A percentile compares a stretch with the other conserved stretches of the same genome.
phyloP scores from a whole-genome alignment of 768 basidiomycete genomes.

The Phylloporus scabripes region DNA sequence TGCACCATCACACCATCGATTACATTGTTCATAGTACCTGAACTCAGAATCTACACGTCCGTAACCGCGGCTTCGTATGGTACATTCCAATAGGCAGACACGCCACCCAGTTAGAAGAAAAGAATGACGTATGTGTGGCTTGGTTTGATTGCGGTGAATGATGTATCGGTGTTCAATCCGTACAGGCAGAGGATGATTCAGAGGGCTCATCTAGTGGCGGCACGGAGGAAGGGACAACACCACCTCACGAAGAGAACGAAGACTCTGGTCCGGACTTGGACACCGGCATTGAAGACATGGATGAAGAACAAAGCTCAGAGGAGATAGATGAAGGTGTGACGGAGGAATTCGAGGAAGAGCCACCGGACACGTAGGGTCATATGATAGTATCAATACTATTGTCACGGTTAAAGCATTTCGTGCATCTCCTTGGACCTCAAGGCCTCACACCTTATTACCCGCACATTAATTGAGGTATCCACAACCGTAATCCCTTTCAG shows the following conservation, averaged over 20 bases:
- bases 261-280: slow-evolving; percentile 36
- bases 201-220: slow-evolving; percentile 30
- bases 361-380: slow-evolving; percentile 15
- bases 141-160: neutral
- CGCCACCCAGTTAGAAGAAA: slow-evolving; percentile 75
- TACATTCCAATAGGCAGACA: slow-evolving; percentile 70
- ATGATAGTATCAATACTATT: neutral
- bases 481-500: neutral
- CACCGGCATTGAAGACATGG: slow-evolving; percentile 39
- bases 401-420: neutral
- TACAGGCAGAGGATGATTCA: slow-evolving; percentile 34
- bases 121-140: slow-evolving; percentile 60
- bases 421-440: neutral
- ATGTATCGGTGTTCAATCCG: neutral
- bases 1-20: slow-evolving; percentile 1
- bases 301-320: slow-evolving; percentile 38
- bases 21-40: neutral
- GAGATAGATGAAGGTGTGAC: slow-evolving; percentile 41
- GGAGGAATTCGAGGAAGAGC: slow-evolving; percentile 53
- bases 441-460: neutral
- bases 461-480: slow-evolving; percentile 2
- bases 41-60: slow-evolving; percentile 51
- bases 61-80: slow-evolving; percentile 60
- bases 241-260: slow-evolving; percentile 36
- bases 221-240: slow-evolving; percentile 26